phyloP scores from a whole-genome alignment of 2,329 filamentous ascomycete species.

The Verruconis gallopava region DNA sequence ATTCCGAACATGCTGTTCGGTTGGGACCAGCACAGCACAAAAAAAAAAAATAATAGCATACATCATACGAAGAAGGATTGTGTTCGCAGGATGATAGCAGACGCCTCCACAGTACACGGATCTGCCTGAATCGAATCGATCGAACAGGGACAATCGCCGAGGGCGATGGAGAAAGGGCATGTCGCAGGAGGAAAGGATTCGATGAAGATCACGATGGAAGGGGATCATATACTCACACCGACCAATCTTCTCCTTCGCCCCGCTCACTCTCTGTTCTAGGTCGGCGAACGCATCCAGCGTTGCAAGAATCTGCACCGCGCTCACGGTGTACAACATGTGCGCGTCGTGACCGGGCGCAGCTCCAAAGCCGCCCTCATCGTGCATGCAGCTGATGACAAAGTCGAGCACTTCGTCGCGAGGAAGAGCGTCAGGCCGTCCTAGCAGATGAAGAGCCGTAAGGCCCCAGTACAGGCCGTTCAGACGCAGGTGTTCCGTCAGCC shows the following conservation, averaged over 20 bases:
- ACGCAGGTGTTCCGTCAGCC: slow-evolving; percentile 91
- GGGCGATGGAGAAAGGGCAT: too few species aligned
- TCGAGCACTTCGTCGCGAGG: slow-evolving; percentile 70
- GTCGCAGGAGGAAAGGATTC: too few species aligned
- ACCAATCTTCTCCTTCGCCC: slow-evolving; percentile 59
- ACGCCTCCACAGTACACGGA: too few species aligned
- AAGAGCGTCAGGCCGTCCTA: slow-evolving; percentile 68
- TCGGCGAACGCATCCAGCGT: slow-evolving; percentile 75
- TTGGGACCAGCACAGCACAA: too few species aligned
- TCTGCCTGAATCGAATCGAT: too few species aligned
- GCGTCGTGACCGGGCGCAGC: slow-evolving; percentile 89
- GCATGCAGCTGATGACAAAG: slow-evolving; percentile 91
- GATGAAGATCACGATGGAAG: too few species aligned
- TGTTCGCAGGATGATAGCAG: too few species aligned
- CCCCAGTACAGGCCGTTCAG: slow-evolving; percentile 97
- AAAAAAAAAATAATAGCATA: too few species aligned
- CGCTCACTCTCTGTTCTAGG: slow-evolving; percentile 56
- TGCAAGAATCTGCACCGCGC: slow-evolving; percentile 84
- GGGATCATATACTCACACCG: slow-evolving; percentile 76
- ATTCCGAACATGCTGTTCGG: too few species aligned
- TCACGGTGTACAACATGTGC: slow-evolving; percentile 92
- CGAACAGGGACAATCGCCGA: too few species aligned
- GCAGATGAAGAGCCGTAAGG: slow-evolving; percentile 72
- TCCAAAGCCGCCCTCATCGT: slow-evolving; percentile 80
- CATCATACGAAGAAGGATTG: too few species aligned